Evolutionary conservation across 257 asterid genomes (phyloP), one percentile per base, ranked within the genome.

Genomic region (Catharanthus roseus): DNA sequence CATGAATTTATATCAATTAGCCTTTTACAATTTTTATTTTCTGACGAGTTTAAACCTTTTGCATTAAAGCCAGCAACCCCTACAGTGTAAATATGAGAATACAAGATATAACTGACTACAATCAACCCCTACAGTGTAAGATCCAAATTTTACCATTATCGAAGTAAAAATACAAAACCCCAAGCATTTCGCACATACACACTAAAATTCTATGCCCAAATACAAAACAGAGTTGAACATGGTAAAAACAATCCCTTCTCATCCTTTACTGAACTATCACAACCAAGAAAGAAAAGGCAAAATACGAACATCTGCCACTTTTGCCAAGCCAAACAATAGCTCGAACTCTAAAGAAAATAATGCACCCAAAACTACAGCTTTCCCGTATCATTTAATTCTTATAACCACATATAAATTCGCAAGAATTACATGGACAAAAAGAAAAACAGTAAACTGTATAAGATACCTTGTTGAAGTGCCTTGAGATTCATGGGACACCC

Each of bases 381-480:
- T 57, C 6, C 15, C 24, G 28, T 18, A 19, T 18, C 55, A 63
- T 5, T 0, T 6, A 6, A 9, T 24, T 33, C 28, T 41, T 24
- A 28, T 45, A 71, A 45, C 68, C 75, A 72, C 28, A 5, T 7
- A 34, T 24, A 36, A 18, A n/a, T 23, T 49, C 4, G 33, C 23
- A 8, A 4, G 26, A 28, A 44, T 6, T 23, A 3, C 21, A 50
- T 31, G 31, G 29, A 51, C 12, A 4, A 34, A 1, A 33, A 34
- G 26, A 42, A 66, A 58, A 60, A 3, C 5, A 41, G 29, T 29
- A 10, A 65, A 2, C 3, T 18, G 56, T 0, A 0, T 0, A 62
- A 41, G 69, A 38, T 42, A 71, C 79, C 79, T 50, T 1, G 71
- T 5, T 58, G 74, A 69, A 57, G 78, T 38, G 28, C 16, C 24